Conservation (phyloP, 78 protist genomes). For the Capsaspora owczarzaki region DNA sequence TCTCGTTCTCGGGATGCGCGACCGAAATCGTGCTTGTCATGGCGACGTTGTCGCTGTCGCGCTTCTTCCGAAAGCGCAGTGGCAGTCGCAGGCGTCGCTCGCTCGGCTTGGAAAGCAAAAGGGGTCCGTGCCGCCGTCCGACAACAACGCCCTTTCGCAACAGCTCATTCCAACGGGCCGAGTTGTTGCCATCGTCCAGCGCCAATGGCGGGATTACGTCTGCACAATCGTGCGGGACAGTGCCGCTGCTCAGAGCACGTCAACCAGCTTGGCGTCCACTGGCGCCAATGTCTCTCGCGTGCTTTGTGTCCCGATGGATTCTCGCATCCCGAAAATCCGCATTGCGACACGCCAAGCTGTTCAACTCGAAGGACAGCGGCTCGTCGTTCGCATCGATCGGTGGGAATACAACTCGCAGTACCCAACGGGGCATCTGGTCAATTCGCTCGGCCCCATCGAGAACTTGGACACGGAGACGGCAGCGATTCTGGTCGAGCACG, state of each 20-base stretch:
- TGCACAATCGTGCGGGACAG: slow-evolving; percentile 31
- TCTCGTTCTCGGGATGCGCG: neutral
- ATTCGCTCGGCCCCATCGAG: slow-evolving; percentile 30
- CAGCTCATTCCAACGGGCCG: slow-evolving; percentile 16
- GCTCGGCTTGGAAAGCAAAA: neutral
- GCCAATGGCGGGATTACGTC: slow-evolving; percentile 66
- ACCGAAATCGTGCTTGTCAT: neutral
- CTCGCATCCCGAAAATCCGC: neutral
- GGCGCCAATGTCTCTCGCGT: slow-evolving; percentile 51
- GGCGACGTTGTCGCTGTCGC: neutral
- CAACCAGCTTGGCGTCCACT: slow-evolving; percentile 45
- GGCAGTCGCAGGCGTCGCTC: neutral
- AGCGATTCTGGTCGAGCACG: slow-evolving; percentile 41
- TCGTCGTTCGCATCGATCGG: neutral
- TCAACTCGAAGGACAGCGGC: neutral
- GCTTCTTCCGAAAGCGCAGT: neutral
- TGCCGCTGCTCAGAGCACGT: slow-evolving; percentile 4
- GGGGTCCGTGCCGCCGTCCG: neutral
- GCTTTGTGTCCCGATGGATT: neutral
- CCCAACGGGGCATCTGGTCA: slow-evolving; percentile 41
- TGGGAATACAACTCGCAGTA: no score
- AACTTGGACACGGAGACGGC: slow-evolving; percentile 27
- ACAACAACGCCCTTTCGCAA: neutral
- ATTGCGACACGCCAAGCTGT: neutral
- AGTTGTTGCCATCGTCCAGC: slow-evolving; percentile 55